phyloP scores from a whole-genome alignment of 805 yeast genomes.

The Hanseniaspora occidentalis region DNA sequence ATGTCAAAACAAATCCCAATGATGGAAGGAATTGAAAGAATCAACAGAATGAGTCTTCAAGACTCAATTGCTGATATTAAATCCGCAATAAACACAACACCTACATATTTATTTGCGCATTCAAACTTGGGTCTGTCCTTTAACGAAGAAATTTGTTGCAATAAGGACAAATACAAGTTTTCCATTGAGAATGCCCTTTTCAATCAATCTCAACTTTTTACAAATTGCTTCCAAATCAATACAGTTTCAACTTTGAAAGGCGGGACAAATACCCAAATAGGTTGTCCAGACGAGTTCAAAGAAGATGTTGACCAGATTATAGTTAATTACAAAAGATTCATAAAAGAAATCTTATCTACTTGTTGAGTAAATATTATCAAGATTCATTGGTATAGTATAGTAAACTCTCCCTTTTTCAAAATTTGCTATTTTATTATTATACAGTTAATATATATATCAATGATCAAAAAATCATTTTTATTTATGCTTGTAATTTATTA shows the following conservation, averaged over 20 bases:
- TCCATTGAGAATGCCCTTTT: background rate
- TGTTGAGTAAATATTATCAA: background rate
- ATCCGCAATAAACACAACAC: background rate
- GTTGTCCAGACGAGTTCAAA: background rate
- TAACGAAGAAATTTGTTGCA: background rate
- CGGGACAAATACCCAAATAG: background rate
- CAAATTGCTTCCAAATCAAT: background rate
- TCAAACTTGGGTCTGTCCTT: background rate
- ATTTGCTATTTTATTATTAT: constrained; percentile 1
- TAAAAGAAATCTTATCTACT: background rate
- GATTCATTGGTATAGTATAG: constrained; percentile 2
- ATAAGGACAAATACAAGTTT: background rate
- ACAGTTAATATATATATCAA: constrained; percentile 2
- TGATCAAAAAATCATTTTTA: constrained; percentile 3
- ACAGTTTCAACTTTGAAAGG: background rate
- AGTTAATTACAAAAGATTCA: background rate
- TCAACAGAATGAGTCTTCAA: background rate
- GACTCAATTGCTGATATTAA: background rate
- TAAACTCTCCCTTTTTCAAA: constrained; percentile 2
- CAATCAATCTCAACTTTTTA: background rate
- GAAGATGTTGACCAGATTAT: background rate
- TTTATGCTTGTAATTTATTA: background rate
- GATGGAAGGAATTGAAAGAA: background rate
- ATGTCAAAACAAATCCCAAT: background rate
- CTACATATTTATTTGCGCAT: background rate